These are phyloP conservation scores for Macadamia integrifolia DNA, from an alignment of 164 flowering plant genomes.

Conservation along the genomic window DNA sequence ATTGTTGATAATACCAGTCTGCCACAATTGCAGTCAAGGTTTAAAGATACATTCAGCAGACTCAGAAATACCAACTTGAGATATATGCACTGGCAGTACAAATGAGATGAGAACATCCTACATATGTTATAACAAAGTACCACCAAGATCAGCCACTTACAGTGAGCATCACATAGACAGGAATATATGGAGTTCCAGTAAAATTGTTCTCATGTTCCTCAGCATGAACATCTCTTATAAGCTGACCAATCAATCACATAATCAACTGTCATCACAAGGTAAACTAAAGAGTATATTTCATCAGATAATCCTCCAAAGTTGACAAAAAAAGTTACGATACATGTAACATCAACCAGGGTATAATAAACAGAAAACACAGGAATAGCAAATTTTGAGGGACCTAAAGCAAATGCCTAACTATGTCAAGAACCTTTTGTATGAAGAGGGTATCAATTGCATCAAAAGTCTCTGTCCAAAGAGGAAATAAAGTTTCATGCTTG, in stretches of 20 bases:
- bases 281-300: not conserved
- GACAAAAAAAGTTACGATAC: not conserved
- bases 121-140: not conserved
- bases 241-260: slow-evolving; percentile 37
- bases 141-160: slow-evolving; percentile 40
- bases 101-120: not conserved
- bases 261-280: slow-evolving; percentile 8
- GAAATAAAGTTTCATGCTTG: not conserved
- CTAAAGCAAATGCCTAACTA: not conserved
- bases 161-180: slow-evolving; percentile 70
- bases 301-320: not conserved
- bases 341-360: not conserved
- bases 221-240: slow-evolving; percentile 40
- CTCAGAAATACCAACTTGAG: not conserved
- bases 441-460: not conserved
- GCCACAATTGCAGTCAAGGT: slow-evolving; percentile 19
- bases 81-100: not conserved
- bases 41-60: not conserved
- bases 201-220: slow-evolving; percentile 40
- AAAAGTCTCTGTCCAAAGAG: not conserved
- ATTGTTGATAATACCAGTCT: slow-evolving; percentile 62
- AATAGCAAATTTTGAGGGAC: not conserved
- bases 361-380: not conserved
- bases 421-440: not conserved
- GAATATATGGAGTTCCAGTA: slow-evolving; percentile 54